phyloP scores from a whole-genome alignment of 2,329 filamentous ascomycete species.

The Trichophyton verrucosum region DNA sequence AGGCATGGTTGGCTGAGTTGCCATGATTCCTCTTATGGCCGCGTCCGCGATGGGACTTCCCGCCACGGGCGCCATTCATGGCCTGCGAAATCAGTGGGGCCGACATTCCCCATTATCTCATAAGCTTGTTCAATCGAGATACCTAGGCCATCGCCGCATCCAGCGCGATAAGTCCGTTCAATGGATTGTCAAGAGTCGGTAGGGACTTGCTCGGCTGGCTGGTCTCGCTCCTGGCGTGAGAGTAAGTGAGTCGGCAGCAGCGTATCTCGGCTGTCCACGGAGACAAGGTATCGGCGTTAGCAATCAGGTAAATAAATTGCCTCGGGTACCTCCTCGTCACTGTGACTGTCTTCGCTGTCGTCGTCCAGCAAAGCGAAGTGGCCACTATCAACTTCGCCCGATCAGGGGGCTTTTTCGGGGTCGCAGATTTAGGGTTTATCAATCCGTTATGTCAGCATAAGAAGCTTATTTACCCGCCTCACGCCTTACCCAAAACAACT shows the following conservation, averaged over 20 bases:
- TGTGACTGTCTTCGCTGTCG: background rate
- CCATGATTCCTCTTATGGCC: conserved; percentile 9
- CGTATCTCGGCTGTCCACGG: too few species aligned
- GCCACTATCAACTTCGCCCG: background rate
- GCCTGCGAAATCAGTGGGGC: conserved; percentile 9
- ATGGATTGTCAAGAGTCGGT: background rate
- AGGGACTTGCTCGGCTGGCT: background rate
- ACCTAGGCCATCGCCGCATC: background rate
- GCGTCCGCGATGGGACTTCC: conserved; percentile 7
- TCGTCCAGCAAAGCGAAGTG: background rate
- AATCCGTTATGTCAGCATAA: background rate
- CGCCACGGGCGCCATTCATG: conserved; percentile 12
- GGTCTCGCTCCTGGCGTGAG: background rate
- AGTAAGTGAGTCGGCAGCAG: too few species aligned
- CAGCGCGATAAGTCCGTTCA: background rate
- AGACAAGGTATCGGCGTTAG: too few species aligned
- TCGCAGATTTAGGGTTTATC: background rate
- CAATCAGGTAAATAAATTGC: background rate
- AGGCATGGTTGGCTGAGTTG: background rate
- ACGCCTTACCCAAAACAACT: background rate
- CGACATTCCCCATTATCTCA: conserved; percentile 14
- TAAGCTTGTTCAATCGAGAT: background rate
- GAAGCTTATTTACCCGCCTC: background rate
- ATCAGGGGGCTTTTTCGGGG: background rate
- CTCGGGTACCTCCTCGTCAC: background rate